Evolutionary conservation across 2,329 filamentous ascomycete genomes (phyloP).

Genomic region (Rutstroemia sp.): DNA sequence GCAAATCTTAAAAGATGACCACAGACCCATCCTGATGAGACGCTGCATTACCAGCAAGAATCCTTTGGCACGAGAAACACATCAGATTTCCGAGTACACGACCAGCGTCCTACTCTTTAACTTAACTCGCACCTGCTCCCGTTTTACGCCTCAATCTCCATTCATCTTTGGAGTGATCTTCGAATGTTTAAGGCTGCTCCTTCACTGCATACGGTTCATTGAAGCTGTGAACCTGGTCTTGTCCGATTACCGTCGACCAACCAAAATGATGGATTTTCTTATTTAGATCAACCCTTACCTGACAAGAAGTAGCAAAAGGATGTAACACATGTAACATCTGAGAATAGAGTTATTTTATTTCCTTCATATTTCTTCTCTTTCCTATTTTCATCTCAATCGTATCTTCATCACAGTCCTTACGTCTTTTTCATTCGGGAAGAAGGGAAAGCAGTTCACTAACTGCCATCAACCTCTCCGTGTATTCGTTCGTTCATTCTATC

Average conservation of each 20-base stretch:
- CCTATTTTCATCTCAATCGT: not conserved
- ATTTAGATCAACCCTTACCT: not conserved
- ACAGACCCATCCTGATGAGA: slow-evolving; percentile 4
- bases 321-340: not conserved
- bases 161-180: not conserved
- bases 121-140: not conserved
- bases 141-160: too few species aligned
- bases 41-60: not conserved
- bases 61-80: not conserved
- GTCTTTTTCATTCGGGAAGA: not conserved
- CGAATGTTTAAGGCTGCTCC: not conserved
- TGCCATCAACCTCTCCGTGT: not conserved
- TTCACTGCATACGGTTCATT: not conserved
- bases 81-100: not conserved
- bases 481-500: not conserved
- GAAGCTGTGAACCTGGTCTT: not conserved
- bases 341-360: not conserved
- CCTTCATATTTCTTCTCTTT: not conserved
- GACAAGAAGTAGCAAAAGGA: not conserved
- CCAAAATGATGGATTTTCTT: not conserved
- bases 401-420: not conserved
- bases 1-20: slow-evolving; percentile 6
- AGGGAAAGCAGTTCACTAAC: not conserved
- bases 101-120: not conserved
- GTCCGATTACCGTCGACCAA: not conserved